Percentiles rank a stretch among this genome's conserved stretches.
Conservation (phyloP, 306 rosid genomes). For the Dalbergia oliveri region DNA sequence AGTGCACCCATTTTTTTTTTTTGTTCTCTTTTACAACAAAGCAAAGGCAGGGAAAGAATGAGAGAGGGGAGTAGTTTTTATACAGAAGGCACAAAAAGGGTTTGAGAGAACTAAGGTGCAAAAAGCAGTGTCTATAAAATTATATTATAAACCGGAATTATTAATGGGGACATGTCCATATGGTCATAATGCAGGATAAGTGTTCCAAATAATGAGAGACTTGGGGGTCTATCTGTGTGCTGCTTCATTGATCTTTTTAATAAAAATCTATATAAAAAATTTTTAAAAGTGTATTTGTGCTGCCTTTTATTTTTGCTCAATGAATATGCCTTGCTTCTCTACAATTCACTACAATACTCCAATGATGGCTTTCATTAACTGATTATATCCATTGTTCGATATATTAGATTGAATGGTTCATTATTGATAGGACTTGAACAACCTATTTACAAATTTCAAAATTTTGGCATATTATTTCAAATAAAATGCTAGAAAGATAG, state of each 20-base stretch:
- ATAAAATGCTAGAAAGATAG: too few species aligned
- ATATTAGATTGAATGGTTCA: slow-evolving; percentile 12
- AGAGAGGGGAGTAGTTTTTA: slow-evolving; percentile 41
- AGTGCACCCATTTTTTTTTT: slow-evolving; percentile 83
- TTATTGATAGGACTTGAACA: too few species aligned
- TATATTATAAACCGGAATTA: slow-evolving; percentile 31
- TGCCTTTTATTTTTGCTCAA: slow-evolving; percentile 40
- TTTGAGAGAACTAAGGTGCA: slow-evolving; percentile 11
- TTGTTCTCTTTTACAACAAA: not conserved
- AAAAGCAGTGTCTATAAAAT: slow-evolving; percentile 21
- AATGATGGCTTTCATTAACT: slow-evolving; percentile 28
- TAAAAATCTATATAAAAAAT: slow-evolving; percentile 8
- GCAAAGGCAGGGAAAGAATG: slow-evolving; percentile 34
- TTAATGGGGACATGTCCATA: slow-evolving; percentile 38
- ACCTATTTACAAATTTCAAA: too few species aligned
- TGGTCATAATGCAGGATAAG: slow-evolving; percentile 35
- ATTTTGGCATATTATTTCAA: too few species aligned
- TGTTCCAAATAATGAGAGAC: slow-evolving; percentile 30
- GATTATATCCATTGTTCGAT: slow-evolving; percentile 1
- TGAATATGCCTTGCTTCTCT: slow-evolving; percentile 37
- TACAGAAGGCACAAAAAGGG: slow-evolving; percentile 26
- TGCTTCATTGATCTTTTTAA: not conserved
- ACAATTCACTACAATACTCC: slow-evolving; percentile 35
- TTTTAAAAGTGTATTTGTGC: slow-evolving; percentile 32
- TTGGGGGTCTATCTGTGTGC: not conserved